Percentiles rank a stretch among this genome's conserved stretches.
Conservation (phyloP, 106 monocot species). For the Triglochin maritima region DNA sequence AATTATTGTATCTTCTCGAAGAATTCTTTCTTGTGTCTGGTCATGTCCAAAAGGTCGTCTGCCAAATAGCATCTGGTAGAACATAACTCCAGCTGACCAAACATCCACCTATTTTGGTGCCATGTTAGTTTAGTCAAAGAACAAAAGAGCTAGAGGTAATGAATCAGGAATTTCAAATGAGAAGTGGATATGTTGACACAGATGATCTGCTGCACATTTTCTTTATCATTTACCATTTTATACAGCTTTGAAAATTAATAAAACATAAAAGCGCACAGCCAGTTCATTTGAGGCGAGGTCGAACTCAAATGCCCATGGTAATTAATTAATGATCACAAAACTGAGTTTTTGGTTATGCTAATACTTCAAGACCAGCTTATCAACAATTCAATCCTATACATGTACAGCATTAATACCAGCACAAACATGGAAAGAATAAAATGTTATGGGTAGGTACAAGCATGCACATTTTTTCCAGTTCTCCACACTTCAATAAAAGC, state of each 20-base stretch:
- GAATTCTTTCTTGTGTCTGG: slow-evolving; percentile 94
- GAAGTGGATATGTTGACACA: background rate
- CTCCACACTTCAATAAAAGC: too few relatives aligned
- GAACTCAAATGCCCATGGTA: too few relatives aligned
- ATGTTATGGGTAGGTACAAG: too few relatives aligned
- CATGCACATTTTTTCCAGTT: too few relatives aligned
- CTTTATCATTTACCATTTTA: background rate
- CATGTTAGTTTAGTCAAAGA: background rate
- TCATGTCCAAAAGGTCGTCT: slow-evolving; percentile 95
- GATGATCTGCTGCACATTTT: background rate
- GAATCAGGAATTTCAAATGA: background rate
- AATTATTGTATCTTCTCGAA: slow-evolving; percentile 91
- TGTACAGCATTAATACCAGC: too few relatives aligned
- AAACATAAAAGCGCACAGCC: too few relatives aligned
- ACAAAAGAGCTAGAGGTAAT: background rate
- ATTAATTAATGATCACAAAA: too few relatives aligned
- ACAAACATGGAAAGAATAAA: too few relatives aligned
- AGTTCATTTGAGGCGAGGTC: too few relatives aligned
- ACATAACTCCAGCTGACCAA: slow-evolving; percentile 91
- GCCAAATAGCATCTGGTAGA: slow-evolving; percentile 99
- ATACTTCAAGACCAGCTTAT: too few relatives aligned
- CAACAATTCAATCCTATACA: too few relatives aligned
- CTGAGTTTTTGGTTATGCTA: too few relatives aligned
- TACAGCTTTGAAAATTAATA: background rate
- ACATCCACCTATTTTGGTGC: slow-evolving; percentile 65